Conservation (phyloP, 805 yeast genomes). For the Sungouiozyma ichnusensis region DNA sequence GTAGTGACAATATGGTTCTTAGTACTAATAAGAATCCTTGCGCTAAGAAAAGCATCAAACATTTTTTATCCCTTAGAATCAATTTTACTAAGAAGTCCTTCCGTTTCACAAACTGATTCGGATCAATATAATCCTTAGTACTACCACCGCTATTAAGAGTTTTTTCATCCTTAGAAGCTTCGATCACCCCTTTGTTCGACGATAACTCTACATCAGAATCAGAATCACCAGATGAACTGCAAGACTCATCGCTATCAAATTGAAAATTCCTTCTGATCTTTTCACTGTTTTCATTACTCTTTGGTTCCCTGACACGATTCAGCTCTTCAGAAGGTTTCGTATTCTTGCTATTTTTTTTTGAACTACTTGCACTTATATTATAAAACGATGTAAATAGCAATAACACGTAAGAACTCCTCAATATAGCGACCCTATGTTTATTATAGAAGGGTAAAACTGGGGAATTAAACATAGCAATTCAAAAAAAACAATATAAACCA, state of each 20-base stretch:
- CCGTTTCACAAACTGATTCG: background rate
- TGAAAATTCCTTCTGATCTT: background rate
- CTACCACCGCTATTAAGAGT: conserved; percentile 1
- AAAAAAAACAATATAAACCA: background rate
- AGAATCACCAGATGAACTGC: background rate
- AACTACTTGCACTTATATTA: conserved; percentile 7
- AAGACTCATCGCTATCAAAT: background rate
- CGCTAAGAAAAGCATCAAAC: conserved; percentile 28
- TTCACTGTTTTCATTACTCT: conserved; percentile 4
- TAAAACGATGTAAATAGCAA: conserved; percentile 18
- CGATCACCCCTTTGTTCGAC: conserved; percentile 2
- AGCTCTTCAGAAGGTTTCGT: conserved; percentile 1
- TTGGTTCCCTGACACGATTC: conserved; percentile 1
- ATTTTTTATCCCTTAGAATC: conserved; percentile 21
- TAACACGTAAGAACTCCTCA: conserved; percentile 22
- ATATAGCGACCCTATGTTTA: conserved; percentile 20
- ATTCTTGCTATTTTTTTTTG: conserved; percentile 5
- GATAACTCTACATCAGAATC: conserved; percentile 3
- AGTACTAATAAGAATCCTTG: conserved; percentile 53
- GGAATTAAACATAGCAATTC: conserved; percentile 1
- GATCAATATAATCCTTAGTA: background rate
- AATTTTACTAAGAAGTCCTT: conserved; percentile 18
- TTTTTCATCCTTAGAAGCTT: conserved; percentile 4
- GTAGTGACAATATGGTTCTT: conserved; percentile 65
- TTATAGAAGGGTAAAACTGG: conserved; percentile 13